phyloP scores from a whole-genome alignment of 2,329 filamentous ascomycete genomes.

The Nakataea oryzae region DNA sequence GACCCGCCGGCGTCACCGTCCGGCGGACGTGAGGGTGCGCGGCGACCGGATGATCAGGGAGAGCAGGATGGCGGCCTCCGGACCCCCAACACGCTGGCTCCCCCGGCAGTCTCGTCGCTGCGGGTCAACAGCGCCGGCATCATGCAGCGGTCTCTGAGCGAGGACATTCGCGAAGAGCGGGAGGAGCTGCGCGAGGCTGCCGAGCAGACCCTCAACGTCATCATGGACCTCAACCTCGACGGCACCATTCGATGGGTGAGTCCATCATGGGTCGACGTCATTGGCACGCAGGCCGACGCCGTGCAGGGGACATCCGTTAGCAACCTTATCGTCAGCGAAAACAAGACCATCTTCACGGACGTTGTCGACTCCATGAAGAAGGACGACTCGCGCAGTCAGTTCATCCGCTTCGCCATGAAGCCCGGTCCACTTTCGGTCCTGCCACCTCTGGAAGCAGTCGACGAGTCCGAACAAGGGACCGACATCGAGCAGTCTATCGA shows the following conservation, averaged over 20 bases:
- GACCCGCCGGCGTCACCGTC: constrained; percentile 42
- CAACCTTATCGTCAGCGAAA: constrained; percentile 67
- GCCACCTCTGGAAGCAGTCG: constrained; percentile 30
- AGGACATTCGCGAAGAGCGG: constrained; percentile 85
- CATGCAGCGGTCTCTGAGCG: constrained; percentile 63
- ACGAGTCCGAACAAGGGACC: constrained; percentile 23
- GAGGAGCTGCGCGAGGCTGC: constrained; percentile 92
- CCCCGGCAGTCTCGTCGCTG: constrained; percentile 42
- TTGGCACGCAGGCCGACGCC: constrained; percentile 65
- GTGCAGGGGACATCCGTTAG: constrained; percentile 70
- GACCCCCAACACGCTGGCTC: constrained; percentile 31
- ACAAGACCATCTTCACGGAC: constrained; percentile 71
- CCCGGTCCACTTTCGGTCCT: constrained; percentile 62
- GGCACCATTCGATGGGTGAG: constrained; percentile 92
- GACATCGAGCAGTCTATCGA: constrained; percentile 50
- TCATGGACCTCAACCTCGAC: constrained; percentile 86
- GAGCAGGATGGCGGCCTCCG: not conserved
- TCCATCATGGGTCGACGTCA: constrained; percentile 87
- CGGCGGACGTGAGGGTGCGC: constrained; percentile 35
- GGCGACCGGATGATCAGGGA: not conserved
- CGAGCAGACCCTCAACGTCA: constrained; percentile 92
- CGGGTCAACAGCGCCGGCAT: constrained; percentile 34
- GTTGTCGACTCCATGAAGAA: constrained; percentile 81
- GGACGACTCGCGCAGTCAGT: constrained; percentile 87
- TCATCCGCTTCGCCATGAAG: constrained; percentile 69